phyloP scores from a whole-genome alignment of 2,329 filamentous ascomycete species.

The Pseudocercospora cruenta region DNA sequence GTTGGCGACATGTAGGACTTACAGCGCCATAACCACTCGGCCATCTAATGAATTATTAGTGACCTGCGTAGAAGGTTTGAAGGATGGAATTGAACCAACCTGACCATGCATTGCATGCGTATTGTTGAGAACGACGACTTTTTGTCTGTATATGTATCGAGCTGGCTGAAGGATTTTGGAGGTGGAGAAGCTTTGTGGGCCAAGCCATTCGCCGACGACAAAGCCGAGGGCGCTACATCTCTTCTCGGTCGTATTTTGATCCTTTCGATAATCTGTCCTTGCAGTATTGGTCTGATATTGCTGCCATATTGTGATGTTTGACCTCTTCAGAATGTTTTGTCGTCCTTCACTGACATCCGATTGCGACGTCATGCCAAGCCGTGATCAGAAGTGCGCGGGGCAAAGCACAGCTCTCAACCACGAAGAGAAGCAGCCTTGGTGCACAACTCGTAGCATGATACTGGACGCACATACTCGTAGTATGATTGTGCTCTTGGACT shows the following conservation, averaged over 20 bases:
- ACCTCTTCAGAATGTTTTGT: not conserved
- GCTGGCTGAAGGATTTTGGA: not conserved
- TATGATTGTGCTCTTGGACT: too few relatives aligned
- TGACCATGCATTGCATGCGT: slow-evolving; percentile 3
- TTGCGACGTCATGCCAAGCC: not conserved
- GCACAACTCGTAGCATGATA: not conserved
- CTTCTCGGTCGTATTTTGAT: not conserved
- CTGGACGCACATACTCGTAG: too few relatives aligned
- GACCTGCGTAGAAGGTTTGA: slow-evolving; percentile 9
- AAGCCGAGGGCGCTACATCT: not conserved
- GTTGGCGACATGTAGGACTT: not conserved
- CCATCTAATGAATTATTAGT: slow-evolving; percentile 14
- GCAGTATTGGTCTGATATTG: not conserved
- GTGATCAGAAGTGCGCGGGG: not conserved
- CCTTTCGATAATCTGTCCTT: not conserved
- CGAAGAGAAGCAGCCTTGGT: not conserved
- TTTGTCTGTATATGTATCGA: not conserved
- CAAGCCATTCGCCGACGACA: not conserved
- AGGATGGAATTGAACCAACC: not conserved
- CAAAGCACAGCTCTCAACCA: not conserved
- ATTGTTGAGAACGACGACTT: not conserved
- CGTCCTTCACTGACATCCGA: not conserved
- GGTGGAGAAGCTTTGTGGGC: not conserved
- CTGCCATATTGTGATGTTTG: not conserved
- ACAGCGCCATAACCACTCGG: slow-evolving; percentile 33